Conservation (phyloP, 257 asterid genomes). For the Rehmannia glutinosa region DNA sequence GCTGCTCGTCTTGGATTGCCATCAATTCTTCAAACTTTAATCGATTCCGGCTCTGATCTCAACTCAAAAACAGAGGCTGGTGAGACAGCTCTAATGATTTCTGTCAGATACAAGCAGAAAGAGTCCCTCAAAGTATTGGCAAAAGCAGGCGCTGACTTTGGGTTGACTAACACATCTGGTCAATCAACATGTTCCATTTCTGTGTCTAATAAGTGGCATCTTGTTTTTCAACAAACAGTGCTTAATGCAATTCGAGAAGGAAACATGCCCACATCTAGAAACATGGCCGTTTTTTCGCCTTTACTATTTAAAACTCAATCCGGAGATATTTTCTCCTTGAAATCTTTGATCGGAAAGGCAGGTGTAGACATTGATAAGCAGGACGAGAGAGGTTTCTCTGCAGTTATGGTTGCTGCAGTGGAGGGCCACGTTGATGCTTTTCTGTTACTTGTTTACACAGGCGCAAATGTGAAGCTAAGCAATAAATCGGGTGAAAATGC, state of each 20-base stretch:
- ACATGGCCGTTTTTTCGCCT: constrained; percentile 47
- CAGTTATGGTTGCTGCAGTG: constrained; percentile 68
- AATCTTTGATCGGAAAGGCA: constrained; percentile 37
- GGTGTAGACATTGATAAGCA: constrained; percentile 49
- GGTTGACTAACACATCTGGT: constrained; percentile 46
- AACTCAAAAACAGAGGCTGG: constrained; percentile 48
- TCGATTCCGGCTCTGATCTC: constrained; percentile 55
- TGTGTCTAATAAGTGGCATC: constrained; percentile 37
- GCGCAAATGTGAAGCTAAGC: constrained; percentile 65
- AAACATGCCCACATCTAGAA: constrained; percentile 43
- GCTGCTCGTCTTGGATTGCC: constrained; percentile 66
- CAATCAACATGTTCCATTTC: constrained; percentile 52
- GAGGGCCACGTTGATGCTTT: constrained; percentile 79
- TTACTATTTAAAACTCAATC: constrained; percentile 54
- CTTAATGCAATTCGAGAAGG: constrained; percentile 48
- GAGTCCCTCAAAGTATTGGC: constrained; percentile 55
- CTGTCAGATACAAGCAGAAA: constrained; percentile 42
- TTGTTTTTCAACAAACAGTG: constrained; percentile 49
- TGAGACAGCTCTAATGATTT: constrained; percentile 68
- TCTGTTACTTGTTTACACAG: constrained; percentile 64
- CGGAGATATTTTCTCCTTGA: constrained; percentile 55
- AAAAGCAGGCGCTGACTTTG: constrained; percentile 70
- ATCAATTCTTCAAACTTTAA: constrained; percentile 41
- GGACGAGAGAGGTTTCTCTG: constrained; percentile 70
- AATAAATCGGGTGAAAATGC: constrained; percentile 66